phyloP scores from a whole-genome alignment of 2,329 filamentous ascomycete genomes.

The Mycosphaerella arachidis region DNA sequence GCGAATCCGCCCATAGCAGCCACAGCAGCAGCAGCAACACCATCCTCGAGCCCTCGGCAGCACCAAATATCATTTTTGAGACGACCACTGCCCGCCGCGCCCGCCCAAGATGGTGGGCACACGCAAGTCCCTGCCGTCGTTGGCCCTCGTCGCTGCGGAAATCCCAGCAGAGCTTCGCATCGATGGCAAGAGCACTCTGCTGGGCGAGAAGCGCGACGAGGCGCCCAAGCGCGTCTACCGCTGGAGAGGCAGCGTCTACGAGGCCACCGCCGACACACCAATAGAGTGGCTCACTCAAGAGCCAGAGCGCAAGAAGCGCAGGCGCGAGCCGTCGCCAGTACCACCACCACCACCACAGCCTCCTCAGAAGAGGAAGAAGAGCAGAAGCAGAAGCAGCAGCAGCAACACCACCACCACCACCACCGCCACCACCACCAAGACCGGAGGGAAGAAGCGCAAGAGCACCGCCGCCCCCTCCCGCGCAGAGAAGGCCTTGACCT shows the following conservation, averaged over 20 bases:
- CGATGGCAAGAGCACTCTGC: conserved; percentile 13
- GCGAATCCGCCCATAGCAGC: neutral
- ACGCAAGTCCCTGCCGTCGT: conserved; percentile 1
- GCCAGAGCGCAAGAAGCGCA: conserved; percentile 7
- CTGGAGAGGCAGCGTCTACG: conserved; percentile 19
- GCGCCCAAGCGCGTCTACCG: conserved; percentile 5
- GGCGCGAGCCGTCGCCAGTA: neutral
- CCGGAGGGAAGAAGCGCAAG: neutral
- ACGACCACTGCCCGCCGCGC: neutral
- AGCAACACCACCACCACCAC: conserved; percentile 2
- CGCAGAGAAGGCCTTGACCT: neutral
- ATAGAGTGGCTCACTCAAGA: conserved; percentile 19
- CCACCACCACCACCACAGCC: neutral
- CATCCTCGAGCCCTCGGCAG: neutral
- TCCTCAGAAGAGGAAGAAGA: conserved; percentile 1
- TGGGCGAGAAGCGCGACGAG: conserved; percentile 8
- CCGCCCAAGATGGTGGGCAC: conserved; percentile 3
- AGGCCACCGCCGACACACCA: conserved; percentile 17
- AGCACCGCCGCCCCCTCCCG: neutral
- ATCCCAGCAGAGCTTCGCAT: conserved; percentile 12
- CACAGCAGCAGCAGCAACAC: neutral
- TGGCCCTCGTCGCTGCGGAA: conserved; percentile 2
- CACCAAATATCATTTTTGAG: neutral
- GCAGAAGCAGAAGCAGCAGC: conserved; percentile 4
- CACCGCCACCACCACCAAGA: neutral